Conservation (phyloP, 192 early-diverging fungal species). For the Kickxella alabastrina region DNA sequence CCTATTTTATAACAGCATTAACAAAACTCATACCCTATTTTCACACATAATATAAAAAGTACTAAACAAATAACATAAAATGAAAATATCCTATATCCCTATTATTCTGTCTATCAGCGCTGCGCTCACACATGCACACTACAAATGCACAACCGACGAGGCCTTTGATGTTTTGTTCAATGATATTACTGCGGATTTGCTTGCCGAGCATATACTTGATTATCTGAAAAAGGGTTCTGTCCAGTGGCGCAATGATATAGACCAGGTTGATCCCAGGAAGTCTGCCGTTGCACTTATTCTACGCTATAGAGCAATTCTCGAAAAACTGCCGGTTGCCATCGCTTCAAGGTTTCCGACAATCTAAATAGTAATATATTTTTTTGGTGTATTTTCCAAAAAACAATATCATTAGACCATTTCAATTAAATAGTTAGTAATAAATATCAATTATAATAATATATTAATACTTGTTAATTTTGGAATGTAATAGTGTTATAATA, state of each 20-base stretch:
- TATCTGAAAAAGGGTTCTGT: slow-evolving; percentile 13
- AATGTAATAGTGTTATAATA: too few relatives aligned
- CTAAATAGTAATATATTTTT: slow-evolving; percentile 1
- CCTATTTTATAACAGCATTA: background rate
- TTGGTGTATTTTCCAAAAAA: too few relatives aligned
- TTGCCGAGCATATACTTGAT: slow-evolving; percentile 18
- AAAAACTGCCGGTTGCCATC: slow-evolving; percentile 15
- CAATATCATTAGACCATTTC: too few relatives aligned
- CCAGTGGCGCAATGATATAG: slow-evolving; percentile 5
- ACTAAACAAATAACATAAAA: too few relatives aligned
- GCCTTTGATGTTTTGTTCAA: slow-evolving; percentile 33
- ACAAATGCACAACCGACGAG: slow-evolving; percentile 30
- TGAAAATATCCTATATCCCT: slow-evolving; percentile 14
- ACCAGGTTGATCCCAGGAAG: slow-evolving; percentile 6
- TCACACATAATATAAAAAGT: too few relatives aligned
- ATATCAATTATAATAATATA: too few relatives aligned
- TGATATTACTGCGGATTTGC: slow-evolving; percentile 11
- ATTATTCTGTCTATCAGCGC: slow-evolving; percentile 4
- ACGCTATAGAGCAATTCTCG: slow-evolving; percentile 13
- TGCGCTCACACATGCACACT: slow-evolving; percentile 8
- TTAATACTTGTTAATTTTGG: too few relatives aligned
- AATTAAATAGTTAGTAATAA: too few relatives aligned
- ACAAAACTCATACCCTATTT: too few relatives aligned
- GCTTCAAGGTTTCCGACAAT: slow-evolving; percentile 8
- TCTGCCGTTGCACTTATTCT: slow-evolving; percentile 14